Evolutionary conservation across 768 basidiomycete genomes (phyloP), one percentile per base, ranked within the genome.

Genomic region (Glaciozyma martinii): DNA sequence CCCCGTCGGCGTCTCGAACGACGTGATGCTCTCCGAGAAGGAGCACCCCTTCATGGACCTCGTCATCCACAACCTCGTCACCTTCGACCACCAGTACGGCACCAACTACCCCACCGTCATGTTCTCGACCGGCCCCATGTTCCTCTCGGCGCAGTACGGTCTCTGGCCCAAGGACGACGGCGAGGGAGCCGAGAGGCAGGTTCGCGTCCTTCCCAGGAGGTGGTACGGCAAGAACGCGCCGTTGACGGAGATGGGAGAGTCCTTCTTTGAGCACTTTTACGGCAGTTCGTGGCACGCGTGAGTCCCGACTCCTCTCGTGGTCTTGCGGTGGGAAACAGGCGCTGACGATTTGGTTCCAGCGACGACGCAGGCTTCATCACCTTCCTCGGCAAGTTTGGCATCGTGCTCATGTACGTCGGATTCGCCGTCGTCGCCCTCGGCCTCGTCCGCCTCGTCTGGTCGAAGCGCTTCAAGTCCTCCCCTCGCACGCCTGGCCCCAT

Each of bases 111-210:
- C 95, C 40, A 99, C 95, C 32, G 95, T 99, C 80, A 99, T 99
- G 95, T 99, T 99, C 78, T 91, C 91, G 60, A 99, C 95, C 0
- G 94, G 94, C 1, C 95, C 95, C 73, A 99, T 99, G 95, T 99
- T 97, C 78, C 79, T 99, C 18, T 97, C 93, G 1, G 85, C 87
- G 4, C 90, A 95, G 75, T 94, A 94, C 76, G 89, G 90, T 49
- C 80, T 93, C 59, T 98, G 89, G 77, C 72, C 76, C n/a, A 65
- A 68, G 58, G 66, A 71, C 21, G 50, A 62, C 25, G 29, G 63
- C 66, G 44, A 27, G 5, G 60, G 59, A 25, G 40, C 44, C 56
- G 68, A 66, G 46, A 59, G 68, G 16, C 69, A 70, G 43, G 82
- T 99, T 15, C 88, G 94, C 65, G 85, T 99, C 65, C 80, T 98